Base-by-base conservation (phyloP, 306 rosid genomes). In the Inga leiocalycina region DNA sequence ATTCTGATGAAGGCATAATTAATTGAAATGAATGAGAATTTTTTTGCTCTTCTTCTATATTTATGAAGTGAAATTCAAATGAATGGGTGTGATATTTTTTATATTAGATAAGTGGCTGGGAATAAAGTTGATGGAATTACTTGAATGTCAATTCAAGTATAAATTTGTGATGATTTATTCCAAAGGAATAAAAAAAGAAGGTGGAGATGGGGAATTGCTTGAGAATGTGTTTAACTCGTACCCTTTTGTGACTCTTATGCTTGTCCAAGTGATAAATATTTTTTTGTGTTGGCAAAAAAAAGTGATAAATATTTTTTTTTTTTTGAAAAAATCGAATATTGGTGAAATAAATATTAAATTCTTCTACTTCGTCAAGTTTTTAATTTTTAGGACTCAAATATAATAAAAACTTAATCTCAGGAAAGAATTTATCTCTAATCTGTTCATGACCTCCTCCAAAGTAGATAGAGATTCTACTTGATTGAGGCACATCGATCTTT, bases 91-190 rank as follows among this genome's bases (percentile, higher is more conserved):
- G 49, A 8, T 39, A 9, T 44, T 6, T 39, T 6, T 39, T 81
- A 81, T 76, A 84, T n/a, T 41, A 66, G 37, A 57, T 37, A 82
- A 65, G 46, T 37, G 43, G 82, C 20, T 72, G 69, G 64, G 86
- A 84, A 84, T 82, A 82, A 89, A 86, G 89, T 74, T 84, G 20
- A 74, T 69, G 88, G 84, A 81, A 88, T 88, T 70, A 79, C 91
- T 84, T 86, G 85, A n/a, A 72, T 49, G 46, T 43, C 84, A 88
- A 84, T 79, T 22, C 80, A 84, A 81, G 89, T 32, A 85, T 57
- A 27, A 1, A 19, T 80, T 80, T 69, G 54, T 65, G 74, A 41
- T 71, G 74, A 41, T 80, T 71, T 81, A 45, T 78, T 80, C 56
- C 56, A 51, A 57, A 64, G 43, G 74, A 59, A 27, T 27, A 27